Evolutionary conservation across 139 green algal genomes (phyloP).

Genomic region (Tetraselmis striata): DNA sequence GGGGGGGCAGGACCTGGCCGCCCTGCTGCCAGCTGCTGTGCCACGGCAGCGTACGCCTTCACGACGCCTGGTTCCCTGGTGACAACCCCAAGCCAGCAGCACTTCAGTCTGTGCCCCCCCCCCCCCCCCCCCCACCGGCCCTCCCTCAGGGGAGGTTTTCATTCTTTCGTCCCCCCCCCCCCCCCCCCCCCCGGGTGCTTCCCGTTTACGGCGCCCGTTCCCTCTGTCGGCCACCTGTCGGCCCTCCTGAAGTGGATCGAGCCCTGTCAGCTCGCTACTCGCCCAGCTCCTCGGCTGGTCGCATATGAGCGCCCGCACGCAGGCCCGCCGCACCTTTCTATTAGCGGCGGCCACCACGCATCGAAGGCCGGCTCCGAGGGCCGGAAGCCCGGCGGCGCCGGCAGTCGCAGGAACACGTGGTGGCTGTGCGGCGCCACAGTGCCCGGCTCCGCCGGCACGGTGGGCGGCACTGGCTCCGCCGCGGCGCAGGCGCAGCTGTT

Average conservation of each 20-base stretch:
- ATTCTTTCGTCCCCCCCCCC: no score
- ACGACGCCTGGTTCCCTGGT: constrained; percentile 29
- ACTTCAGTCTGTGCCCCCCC: no score
- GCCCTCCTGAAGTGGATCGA: no score
- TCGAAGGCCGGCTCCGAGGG: not conserved
- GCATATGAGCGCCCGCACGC: no score
- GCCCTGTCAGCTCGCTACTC: no score
- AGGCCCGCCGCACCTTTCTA: not conserved
- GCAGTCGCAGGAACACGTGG: not conserved
- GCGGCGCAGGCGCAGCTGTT: not conserved
- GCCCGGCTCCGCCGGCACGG: not conserved
- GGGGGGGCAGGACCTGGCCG: not conserved
- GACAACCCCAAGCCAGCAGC: no score
- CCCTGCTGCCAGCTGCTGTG: not conserved
- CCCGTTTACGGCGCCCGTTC: no score
- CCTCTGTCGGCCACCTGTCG: no score
- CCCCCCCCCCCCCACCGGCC: no score
- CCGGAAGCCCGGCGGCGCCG: not conserved
- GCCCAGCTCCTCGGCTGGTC: no score
- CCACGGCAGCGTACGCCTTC: constrained; percentile 18
- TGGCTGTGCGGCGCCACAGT: not conserved
- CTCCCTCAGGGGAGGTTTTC: no score
- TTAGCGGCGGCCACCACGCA: not conserved
- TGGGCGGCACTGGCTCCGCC: not conserved
- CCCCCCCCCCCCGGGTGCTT: no score